These are phyloP conservation scores for Coelastrella sp. DNA, from an alignment of 139 green algal genomes.

Conservation along the genomic window DNA sequence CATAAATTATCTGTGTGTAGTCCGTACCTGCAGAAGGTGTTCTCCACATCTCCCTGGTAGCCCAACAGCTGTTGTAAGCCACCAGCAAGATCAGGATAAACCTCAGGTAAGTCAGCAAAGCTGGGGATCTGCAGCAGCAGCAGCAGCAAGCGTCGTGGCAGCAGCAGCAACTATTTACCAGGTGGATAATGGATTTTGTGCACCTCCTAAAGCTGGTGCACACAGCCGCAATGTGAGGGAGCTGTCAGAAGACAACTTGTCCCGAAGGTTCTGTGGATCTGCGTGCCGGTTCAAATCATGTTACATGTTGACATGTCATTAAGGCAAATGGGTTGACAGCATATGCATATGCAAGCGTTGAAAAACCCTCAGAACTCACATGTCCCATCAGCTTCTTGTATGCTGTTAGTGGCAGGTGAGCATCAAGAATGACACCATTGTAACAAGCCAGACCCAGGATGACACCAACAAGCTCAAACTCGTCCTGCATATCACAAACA, in stretches of 20 bases:
- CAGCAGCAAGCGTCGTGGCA: constrained; percentile 65
- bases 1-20: not conserved
- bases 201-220: too few species aligned
- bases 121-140: constrained; percentile 67
- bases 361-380: not conserved
- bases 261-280: too few species aligned
- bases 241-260: too few species aligned
- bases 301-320: too few species aligned
- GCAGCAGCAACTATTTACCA: too few species aligned
- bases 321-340: constrained; percentile 56
- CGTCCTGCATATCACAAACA: constrained; percentile 11
- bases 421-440: constrained; percentile 85
- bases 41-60: constrained; percentile 76
- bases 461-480: constrained; percentile 71
- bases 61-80: constrained; percentile 80
- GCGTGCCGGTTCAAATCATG: too few species aligned
- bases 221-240: too few species aligned
- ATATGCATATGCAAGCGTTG: constrained; percentile 63
- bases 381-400: constrained; percentile 51
- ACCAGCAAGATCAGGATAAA: constrained; percentile 68
- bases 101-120: constrained; percentile 68
- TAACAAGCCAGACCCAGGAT: constrained; percentile 85
- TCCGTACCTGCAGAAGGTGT: constrained; percentile 53
- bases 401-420: constrained; percentile 74
- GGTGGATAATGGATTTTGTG: too few species aligned